Conservation (phyloP, 108 stramenopile genomes). For the Skeletonema potamos region DNA sequence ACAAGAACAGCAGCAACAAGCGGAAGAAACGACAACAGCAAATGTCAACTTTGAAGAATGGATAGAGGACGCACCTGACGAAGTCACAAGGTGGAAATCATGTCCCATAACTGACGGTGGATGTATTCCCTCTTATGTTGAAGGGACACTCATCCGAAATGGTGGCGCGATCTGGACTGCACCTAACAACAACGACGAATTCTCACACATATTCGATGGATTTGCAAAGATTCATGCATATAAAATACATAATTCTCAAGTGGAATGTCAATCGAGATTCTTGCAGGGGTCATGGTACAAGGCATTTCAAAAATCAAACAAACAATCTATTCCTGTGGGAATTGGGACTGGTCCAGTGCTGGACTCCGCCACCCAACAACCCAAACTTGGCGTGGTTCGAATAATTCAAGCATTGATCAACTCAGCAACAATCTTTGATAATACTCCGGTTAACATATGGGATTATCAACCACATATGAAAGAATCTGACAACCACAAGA, state of each 20-base stretch:
- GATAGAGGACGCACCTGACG: conserved; percentile 41
- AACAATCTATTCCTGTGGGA: neutral
- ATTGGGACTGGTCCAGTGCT: conserved; percentile 44
- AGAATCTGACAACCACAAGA: neutral
- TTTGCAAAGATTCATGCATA: conserved; percentile 43
- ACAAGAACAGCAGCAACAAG: neutral
- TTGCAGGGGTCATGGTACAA: conserved; percentile 29
- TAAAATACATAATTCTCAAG: conserved; percentile 3
- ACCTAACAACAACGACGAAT: conserved; percentile 1
- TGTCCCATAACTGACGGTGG: conserved; percentile 7
- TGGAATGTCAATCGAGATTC: conserved; percentile 13
- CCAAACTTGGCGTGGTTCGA: conserved; percentile 9
- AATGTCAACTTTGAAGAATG: conserved; percentile 49
- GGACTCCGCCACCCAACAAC: conserved; percentile 2
- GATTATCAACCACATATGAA: conserved; percentile 19
- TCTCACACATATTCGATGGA: conserved; percentile 47
- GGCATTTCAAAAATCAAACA: neutral
- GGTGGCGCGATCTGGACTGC: conserved; percentile 33
- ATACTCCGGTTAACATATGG: conserved; percentile 49
- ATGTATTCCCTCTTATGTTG: conserved; percentile 27
- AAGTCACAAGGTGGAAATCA: conserved; percentile 16
- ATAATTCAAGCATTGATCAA: conserved; percentile 6
- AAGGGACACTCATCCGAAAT: conserved; percentile 44
- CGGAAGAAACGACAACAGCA: neutral
- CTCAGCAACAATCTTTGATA: conserved; percentile 32